Evolutionary conservation across 2,329 filamentous ascomycete species (phyloP).

Genomic region (Aspergillus fischeri): DNA sequence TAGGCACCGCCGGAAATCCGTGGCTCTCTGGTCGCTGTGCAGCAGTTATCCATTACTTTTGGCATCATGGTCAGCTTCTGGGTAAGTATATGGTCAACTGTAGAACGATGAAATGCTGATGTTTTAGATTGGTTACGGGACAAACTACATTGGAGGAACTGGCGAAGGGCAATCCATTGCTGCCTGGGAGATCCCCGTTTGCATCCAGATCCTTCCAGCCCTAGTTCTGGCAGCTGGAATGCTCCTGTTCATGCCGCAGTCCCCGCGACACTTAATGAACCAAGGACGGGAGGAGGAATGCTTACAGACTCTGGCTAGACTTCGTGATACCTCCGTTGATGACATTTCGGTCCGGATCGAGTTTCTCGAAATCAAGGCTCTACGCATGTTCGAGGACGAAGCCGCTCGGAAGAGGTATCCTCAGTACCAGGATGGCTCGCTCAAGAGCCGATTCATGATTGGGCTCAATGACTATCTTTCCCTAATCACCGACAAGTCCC

Average conservation of each 20-base stretch:
- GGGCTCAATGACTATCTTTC: slow-evolving; percentile 46
- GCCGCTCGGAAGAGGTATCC: slow-evolving; percentile 65
- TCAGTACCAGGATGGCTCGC: slow-evolving; percentile 56
- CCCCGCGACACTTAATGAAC: slow-evolving; percentile 68
- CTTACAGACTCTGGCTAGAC: slow-evolving; percentile 55
- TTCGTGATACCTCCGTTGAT: slow-evolving; percentile 60
- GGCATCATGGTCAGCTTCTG: slow-evolving; percentile 44
- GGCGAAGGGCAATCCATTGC: slow-evolving; percentile 57
- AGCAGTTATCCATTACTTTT: slow-evolving; percentile 43
- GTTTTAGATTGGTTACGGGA: slow-evolving; percentile 38
- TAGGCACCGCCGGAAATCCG: slow-evolving; percentile 40
- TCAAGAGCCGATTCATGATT: slow-evolving; percentile 62
- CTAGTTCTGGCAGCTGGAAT: slow-evolving; percentile 64
- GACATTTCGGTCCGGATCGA: slow-evolving; percentile 70
- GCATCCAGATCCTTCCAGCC: slow-evolving; percentile 66
- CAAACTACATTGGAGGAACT: slow-evolving; percentile 63
- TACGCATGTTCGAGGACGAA: slow-evolving; percentile 69
- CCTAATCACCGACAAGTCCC: slow-evolving; percentile 30
- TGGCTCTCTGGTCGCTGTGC: slow-evolving; percentile 39
- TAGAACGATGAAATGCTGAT: slow-evolving; percentile 7
- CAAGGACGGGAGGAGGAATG: slow-evolving; percentile 65
- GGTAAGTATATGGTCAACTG: slow-evolving; percentile 19
- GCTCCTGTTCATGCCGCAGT: slow-evolving; percentile 71
- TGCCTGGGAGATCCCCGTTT: slow-evolving; percentile 71
- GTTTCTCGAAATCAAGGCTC: slow-evolving; percentile 73